A percentile compares a stretch with the other conserved stretches of the same genome.
phyloP scores from a whole-genome alignment of 192 early-diverging fungal genomes.

The Backusella mclennaniae region DNA sequence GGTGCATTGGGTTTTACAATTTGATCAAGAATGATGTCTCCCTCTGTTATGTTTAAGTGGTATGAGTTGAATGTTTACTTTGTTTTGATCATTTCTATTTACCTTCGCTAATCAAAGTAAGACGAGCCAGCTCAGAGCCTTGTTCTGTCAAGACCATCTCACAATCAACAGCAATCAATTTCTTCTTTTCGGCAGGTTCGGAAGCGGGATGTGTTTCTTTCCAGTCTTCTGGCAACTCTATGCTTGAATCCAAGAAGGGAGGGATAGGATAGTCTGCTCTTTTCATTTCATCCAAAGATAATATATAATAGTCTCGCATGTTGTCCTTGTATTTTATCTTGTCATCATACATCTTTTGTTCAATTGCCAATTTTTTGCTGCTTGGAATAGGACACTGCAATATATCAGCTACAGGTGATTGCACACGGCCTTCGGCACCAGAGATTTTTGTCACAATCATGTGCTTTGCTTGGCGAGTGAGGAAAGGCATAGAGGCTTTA shows the following conservation, averaged over 20 bases:
- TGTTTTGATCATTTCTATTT: background rate
- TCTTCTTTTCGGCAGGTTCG: constrained; percentile 18
- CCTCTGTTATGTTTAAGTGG: constrained; percentile 6
- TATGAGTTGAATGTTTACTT: too few species aligned
- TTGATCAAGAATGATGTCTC: constrained; percentile 45
- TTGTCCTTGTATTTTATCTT: background rate
- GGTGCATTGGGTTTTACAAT: constrained; percentile 51
- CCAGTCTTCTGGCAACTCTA: constrained; percentile 39
- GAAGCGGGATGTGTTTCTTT: constrained; percentile 35
- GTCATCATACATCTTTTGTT: constrained; percentile 32
- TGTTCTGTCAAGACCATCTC: constrained; percentile 49
- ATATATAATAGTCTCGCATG: constrained; percentile 41
- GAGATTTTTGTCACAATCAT: constrained; percentile 37
- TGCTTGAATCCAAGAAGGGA: constrained; percentile 21
- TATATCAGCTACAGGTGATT: constrained; percentile 39
- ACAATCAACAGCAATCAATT: constrained; percentile 57
- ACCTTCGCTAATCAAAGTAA: constrained; percentile 46
- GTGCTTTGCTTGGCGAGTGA: constrained; percentile 22
- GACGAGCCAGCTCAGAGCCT: constrained; percentile 50
- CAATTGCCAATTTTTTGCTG: constrained; percentile 33
- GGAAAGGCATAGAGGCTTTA: constrained; percentile 24
- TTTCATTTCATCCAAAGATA: constrained; percentile 40
- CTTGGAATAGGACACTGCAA: constrained; percentile 41
- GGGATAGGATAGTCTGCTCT: constrained; percentile 48
- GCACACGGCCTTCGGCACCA: constrained; percentile 34